Percentiles rank a stretch among this genome's conserved stretches.
Conservation (phyloP, 1,139 yeast species). For the Suhomyces yuchorum region DNA sequence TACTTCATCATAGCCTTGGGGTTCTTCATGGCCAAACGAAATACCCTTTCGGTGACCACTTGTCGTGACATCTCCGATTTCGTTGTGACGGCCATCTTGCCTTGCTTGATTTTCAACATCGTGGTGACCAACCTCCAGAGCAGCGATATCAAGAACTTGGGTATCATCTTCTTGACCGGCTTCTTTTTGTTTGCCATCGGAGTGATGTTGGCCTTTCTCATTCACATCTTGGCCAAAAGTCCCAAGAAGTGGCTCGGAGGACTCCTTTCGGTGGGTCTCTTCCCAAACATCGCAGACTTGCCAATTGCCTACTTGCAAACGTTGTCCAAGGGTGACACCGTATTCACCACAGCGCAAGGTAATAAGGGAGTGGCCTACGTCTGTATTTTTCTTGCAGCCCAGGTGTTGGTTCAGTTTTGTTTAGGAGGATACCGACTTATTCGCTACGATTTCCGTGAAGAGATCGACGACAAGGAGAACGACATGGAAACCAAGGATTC, state of each 20-base stretch:
- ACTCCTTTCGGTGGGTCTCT: conserved; percentile 61
- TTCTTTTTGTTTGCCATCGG: conserved; percentile 46
- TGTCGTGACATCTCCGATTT: conserved; percentile 72
- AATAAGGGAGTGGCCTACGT: conserved; percentile 84
- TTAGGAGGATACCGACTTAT: conserved; percentile 72
- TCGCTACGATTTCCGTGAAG: conserved; percentile 65
- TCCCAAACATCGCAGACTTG: conserved; percentile 75
- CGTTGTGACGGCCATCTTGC: conserved; percentile 71
- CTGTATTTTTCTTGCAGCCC: conserved; percentile 75
- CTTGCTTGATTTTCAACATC: conserved; percentile 77
- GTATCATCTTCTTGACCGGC: conserved; percentile 65
- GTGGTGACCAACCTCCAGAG: conserved; percentile 71
- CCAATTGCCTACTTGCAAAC: conserved; percentile 91
- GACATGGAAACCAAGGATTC: not conserved
- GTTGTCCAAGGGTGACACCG: conserved; percentile 61
- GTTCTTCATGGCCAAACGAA: conserved; percentile 61
- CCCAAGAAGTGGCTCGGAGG: conserved; percentile 87
- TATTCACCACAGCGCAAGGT: conserved; percentile 60
- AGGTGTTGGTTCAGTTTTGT: conserved; percentile 70
- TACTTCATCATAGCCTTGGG: conserved; percentile 76
- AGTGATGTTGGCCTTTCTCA: conserved; percentile 35
- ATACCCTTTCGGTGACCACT: conserved; percentile 72
- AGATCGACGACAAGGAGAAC: conserved; percentile 16
- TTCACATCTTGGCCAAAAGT: conserved; percentile 41
- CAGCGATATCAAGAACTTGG: conserved; percentile 71